Evolutionary conservation across 78 protist genomes (phyloP).

Genomic region (Trichosphaerium sp.): DNA sequence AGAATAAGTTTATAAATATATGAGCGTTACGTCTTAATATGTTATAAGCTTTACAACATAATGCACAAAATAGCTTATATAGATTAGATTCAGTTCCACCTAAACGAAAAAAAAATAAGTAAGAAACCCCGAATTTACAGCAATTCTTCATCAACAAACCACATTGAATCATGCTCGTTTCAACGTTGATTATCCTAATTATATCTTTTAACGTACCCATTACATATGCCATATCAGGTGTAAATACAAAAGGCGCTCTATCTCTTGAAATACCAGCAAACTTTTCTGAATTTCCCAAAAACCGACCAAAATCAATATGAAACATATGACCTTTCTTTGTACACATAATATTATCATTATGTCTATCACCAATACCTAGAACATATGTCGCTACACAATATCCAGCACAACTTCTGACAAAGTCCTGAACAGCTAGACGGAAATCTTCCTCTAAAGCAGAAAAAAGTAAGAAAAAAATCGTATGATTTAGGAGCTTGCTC

Average conservation of each 20-base stretch:
- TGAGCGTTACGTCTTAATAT: constrained; percentile 57
- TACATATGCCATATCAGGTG: constrained; percentile 44
- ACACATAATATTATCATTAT: constrained; percentile 80
- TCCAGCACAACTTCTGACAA: constrained; percentile 69
- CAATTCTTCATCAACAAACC: neutral
- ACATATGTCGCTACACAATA: constrained; percentile 82
- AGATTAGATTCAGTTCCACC: constrained; percentile 28
- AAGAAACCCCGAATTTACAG: neutral
- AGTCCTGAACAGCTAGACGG: constrained; percentile 32
- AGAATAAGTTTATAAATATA: constrained; percentile 62
- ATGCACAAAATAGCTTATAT: constrained; percentile 41
- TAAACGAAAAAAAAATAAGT: constrained; percentile 41
- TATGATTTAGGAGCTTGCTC: too few species aligned
- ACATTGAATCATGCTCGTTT: neutral
- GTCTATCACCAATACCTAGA: constrained; percentile 81
- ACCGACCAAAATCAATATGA: constrained; percentile 88
- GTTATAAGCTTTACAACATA: constrained; percentile 67
- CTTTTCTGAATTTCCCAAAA: constrained; percentile 68
- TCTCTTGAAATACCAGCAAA: constrained; percentile 73
- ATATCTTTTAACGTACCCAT: too few species aligned
- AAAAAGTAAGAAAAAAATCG: too few species aligned
- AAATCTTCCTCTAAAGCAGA: constrained; percentile 5
- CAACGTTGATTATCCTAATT: constrained; percentile 24
- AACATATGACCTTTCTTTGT: constrained; percentile 65
- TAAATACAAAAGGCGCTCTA: constrained; percentile 87